Base-by-base conservation (phyloP, 495 filamentous ascomycete species). In the Entonaema liquescens region DNA sequence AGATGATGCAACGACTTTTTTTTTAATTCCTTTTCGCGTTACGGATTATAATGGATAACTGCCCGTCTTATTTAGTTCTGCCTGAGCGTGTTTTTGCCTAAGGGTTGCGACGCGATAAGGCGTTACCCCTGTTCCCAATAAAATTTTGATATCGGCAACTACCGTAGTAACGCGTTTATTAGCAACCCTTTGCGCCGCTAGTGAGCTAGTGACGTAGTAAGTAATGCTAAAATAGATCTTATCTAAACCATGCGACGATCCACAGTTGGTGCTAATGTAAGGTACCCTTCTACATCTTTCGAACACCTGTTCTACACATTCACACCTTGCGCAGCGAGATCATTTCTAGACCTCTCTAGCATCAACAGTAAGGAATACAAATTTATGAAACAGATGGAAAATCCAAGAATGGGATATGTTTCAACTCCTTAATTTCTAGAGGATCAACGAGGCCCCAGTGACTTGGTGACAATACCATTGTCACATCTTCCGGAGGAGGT, bases 21-120 rank as follows among this genome's bases (percentile, higher is more conserved):
- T 29, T 53, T 11, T 7, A 9, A 9, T 8, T 21, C 19, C 19
- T 47, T 47, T 47, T 47, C n/a, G 47, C 53, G 29, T 67, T 62
- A 49, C n/a, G 47, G 42, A 21, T 67, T 62, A 49, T 56, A 62
- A 19, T 40, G 59, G 50, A 62, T 36, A 68, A 62, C 29, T 52
- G 8, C 58, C 28, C 40, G 13, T 61, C 19, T 40, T 40, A 52
- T 29, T 47, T 38, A 55, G 44, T 8, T 28, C 21, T 26, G 23
- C 49, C 26, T 29, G 25, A 53, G 25, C 49, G 49, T 29, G 49
- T 53, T 53, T 56, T 58, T 68, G 57, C 49, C 58, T 7, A 33
- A 59, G 55, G 44, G 55, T 58, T 25, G 17, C 11, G 17, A 64
- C 67, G 67, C 62, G 62, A 65, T 65, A 71, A 71, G 50, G 28